These are phyloP conservation scores for Cinnamomum micranthum DNA, from an alignment of 164 flowering plant genomes.

Conservation along the genomic window DNA sequence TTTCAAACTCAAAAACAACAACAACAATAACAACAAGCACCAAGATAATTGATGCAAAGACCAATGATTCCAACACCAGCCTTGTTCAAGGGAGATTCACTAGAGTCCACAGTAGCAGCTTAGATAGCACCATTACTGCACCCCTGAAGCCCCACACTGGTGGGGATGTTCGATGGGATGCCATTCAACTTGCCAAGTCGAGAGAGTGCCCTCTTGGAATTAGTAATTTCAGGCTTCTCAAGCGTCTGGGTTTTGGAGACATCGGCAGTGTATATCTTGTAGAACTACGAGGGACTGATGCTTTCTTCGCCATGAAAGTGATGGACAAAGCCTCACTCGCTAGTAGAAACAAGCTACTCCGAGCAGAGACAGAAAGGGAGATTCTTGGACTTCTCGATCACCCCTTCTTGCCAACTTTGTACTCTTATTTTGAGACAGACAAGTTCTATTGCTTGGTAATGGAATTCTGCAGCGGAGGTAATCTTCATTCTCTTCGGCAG, in stretches of 20 bases:
- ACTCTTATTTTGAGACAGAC: slow-evolving; percentile 70
- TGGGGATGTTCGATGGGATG: slow-evolving; percentile 77
- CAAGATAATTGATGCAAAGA: slow-evolving; percentile 16
- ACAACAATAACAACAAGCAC: neutral
- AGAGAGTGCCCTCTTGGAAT: slow-evolving; percentile 50
- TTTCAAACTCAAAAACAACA: slow-evolving; percentile 17
- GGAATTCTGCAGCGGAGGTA: slow-evolving; percentile 78
- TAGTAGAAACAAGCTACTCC: slow-evolving; percentile 59
- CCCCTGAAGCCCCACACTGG: slow-evolving; percentile 73
- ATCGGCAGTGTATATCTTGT: slow-evolving; percentile 78
- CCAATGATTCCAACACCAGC: slow-evolving; percentile 8
- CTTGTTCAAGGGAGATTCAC: slow-evolving; percentile 11
- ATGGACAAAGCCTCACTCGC: slow-evolving; percentile 77
- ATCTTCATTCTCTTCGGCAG: slow-evolving; percentile 73
- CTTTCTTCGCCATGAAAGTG: slow-evolving; percentile 73
- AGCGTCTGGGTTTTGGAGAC: slow-evolving; percentile 80
- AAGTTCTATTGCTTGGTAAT: slow-evolving; percentile 77
- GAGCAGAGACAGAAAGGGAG: slow-evolving; percentile 77
- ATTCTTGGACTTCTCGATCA: slow-evolving; percentile 74
- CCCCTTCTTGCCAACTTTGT: slow-evolving; percentile 75
- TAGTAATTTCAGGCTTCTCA: slow-evolving; percentile 60
- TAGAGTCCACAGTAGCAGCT: slow-evolving; percentile 31
- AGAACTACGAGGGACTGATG: slow-evolving; percentile 55
- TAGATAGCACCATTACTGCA: slow-evolving; percentile 33
- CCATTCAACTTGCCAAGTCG: slow-evolving; percentile 37